phyloP scores from a whole-genome alignment of 2,329 filamentous ascomycete species.

The Fusarium mexicanum region DNA sequence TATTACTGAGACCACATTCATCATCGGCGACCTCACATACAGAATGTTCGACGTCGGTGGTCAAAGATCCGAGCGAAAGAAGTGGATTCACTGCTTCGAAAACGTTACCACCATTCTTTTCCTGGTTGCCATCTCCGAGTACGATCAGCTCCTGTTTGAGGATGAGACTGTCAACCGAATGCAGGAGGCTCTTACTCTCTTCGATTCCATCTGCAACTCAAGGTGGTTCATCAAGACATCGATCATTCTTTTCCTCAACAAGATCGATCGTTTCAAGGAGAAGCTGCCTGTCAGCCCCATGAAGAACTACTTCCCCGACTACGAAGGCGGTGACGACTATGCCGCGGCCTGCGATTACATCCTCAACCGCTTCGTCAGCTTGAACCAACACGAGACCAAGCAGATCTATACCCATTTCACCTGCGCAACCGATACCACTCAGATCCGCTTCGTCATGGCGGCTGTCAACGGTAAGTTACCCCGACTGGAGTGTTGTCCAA shows the following conservation, averaged over 20 bases:
- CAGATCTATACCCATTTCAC: conserved; percentile 99
- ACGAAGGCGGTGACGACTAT: conserved; percentile 96
- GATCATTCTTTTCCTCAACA: conserved; percentile 90
- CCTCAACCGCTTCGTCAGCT: conserved; percentile 95
- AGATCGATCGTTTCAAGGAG: conserved; percentile 89
- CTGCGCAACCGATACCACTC: conserved; percentile 97
- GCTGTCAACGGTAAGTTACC: conserved; percentile 87
- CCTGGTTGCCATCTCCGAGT: conserved; percentile 95
- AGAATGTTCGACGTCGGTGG: conserved; percentile 98
- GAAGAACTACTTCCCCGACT: conserved; percentile 89
- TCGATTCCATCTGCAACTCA: conserved; percentile 88
- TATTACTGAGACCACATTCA: conserved; percentile 97
- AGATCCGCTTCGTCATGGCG: conserved; percentile 99
- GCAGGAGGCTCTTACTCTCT: conserved; percentile 87
- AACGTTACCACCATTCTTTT: conserved; percentile 97
- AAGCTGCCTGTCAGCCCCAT: conserved; percentile 86
- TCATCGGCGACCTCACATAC: conserved; percentile 93
- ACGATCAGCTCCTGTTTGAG: conserved; percentile 95
- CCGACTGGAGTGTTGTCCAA: background rate
- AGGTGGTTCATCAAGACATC: conserved; percentile 92
- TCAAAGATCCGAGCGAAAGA: conserved; percentile 95
- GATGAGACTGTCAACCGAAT: conserved; percentile 97
- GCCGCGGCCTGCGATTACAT: conserved; percentile 98
- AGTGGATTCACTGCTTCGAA: conserved; percentile 99
- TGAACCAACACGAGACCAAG: conserved; percentile 99